phyloP scores from a whole-genome alignment of 345 rosid species.

The Lenwebbia sp. region DNA sequence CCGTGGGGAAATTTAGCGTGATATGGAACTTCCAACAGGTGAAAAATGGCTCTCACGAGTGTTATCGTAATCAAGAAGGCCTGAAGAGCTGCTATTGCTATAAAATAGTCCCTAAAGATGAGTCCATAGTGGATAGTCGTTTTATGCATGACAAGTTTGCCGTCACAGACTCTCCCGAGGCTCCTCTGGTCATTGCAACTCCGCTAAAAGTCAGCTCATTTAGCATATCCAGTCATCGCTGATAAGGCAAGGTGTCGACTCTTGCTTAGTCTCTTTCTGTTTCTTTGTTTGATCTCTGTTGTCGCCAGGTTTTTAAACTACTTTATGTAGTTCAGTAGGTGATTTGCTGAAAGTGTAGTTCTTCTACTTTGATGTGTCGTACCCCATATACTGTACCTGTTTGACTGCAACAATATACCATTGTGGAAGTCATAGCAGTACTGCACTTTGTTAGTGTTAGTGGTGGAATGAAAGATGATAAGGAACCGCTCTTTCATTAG shows the following conservation, averaged over 20 bases:
- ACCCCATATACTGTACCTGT: neutral
- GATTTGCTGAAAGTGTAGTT: neutral
- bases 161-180: slow-evolving; percentile 85
- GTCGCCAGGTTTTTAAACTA: neutral
- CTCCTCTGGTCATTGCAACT: slow-evolving; percentile 95
- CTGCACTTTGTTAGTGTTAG: neutral
- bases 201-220: slow-evolving; percentile 95
- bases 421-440: neutral
- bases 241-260: neutral
- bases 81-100: slow-evolving; percentile 60
- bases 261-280: neutral
- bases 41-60: slow-evolving; percentile 37
- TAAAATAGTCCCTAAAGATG: slow-evolving; percentile 80
- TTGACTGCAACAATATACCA: neutral
- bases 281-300: neutral
- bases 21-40: slow-evolving; percentile 45
- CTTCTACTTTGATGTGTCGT: neutral
- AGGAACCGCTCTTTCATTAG: neutral
- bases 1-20: slow-evolving; percentile 94
- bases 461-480: neutral
- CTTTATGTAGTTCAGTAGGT: neutral
- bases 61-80: slow-evolving; percentile 39
- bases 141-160: slow-evolving; percentile 98
- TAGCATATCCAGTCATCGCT: slow-evolving; percentile 82
- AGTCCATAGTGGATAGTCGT: slow-evolving; percentile 89